phyloP scores from a whole-genome alignment of 2,329 filamentous ascomycete genomes.

The Aureobasidium sp. region DNA sequence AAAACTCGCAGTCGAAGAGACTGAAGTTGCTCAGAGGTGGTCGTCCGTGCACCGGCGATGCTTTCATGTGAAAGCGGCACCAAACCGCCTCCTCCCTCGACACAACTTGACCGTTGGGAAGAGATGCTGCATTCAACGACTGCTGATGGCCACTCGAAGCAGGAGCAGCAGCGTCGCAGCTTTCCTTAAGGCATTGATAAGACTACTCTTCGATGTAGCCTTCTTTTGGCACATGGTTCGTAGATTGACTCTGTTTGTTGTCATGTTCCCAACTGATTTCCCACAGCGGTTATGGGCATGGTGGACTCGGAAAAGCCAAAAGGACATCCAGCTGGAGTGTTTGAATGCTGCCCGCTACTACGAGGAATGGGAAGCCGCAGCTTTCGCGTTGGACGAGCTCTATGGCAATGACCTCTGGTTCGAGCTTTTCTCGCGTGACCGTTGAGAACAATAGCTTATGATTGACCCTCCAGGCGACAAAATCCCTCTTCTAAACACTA shows the following conservation, averaged over 20 bases:
- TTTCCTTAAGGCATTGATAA: constrained; percentile 14
- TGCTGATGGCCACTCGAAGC: constrained; percentile 14
- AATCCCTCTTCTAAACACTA: constrained; percentile 75
- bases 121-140: neutral
- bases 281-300: constrained; percentile 60
- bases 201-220: constrained; percentile 18
- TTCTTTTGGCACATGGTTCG: constrained; percentile 21
- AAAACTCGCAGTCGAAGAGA: neutral
- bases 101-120: constrained; percentile 3
- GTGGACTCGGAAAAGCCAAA: constrained; percentile 58
- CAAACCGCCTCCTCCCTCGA: neutral
- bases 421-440: constrained; percentile 29
- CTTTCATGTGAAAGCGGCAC: constrained; percentile 4
- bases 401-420: constrained; percentile 73
- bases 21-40: neutral
- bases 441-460: neutral
- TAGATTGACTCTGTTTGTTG: neutral
- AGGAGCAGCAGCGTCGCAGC: constrained; percentile 13
- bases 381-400: constrained; percentile 72
- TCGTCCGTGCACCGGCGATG: neutral
- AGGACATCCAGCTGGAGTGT: constrained; percentile 58
- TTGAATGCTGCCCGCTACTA: constrained; percentile 62
- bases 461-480: constrained; percentile 57
- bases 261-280: constrained; percentile 2
- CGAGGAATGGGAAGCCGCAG: constrained; percentile 83